Conservation (phyloP, 257 asterid species). For the Nyctanthes arbortristis region DNA sequence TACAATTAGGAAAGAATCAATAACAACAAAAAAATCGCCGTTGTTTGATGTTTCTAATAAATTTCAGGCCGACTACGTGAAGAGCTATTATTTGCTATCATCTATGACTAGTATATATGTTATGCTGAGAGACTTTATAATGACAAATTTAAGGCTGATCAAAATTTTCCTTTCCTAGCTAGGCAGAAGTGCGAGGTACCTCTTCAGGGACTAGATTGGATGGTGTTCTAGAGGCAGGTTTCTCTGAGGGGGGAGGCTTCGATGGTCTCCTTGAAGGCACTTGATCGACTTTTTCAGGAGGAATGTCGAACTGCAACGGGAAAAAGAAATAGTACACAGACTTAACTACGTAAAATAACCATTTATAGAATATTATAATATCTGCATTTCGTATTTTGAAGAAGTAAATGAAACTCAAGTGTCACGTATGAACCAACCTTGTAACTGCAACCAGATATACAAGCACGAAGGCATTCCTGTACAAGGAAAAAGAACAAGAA, state of each 20-base stretch:
- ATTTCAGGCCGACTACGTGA: not conserved
- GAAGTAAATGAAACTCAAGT: not conserved
- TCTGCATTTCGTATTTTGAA: too few relatives aligned
- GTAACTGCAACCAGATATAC: slow-evolving; percentile 49
- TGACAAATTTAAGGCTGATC: not conserved
- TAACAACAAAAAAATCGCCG: too few relatives aligned
- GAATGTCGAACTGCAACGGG: slow-evolving; percentile 41
- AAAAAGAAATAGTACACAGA: not conserved
- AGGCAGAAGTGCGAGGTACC: slow-evolving; percentile 41
- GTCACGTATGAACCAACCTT: slow-evolving; percentile 32
- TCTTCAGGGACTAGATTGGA: slow-evolving; percentile 20
- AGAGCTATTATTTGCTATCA: not conserved
- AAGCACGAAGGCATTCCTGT: slow-evolving; percentile 49
- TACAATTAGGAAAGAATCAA: too few relatives aligned
- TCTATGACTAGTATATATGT: not conserved
- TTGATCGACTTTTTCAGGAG: slow-evolving; percentile 31
- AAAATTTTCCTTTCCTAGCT: not conserved
- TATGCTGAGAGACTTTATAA: too few relatives aligned
- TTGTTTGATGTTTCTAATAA: not conserved
- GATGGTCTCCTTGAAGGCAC: slow-evolving; percentile 36
- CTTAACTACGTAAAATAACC: not conserved
- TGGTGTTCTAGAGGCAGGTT: slow-evolving; percentile 21
- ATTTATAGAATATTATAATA: too few relatives aligned
- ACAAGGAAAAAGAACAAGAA: slow-evolving; percentile 12
- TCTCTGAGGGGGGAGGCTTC: slow-evolving; percentile 22